Evolutionary conservation across 1,139 yeast species (phyloP).

Genomic region (Ashbya aceris): DNA sequence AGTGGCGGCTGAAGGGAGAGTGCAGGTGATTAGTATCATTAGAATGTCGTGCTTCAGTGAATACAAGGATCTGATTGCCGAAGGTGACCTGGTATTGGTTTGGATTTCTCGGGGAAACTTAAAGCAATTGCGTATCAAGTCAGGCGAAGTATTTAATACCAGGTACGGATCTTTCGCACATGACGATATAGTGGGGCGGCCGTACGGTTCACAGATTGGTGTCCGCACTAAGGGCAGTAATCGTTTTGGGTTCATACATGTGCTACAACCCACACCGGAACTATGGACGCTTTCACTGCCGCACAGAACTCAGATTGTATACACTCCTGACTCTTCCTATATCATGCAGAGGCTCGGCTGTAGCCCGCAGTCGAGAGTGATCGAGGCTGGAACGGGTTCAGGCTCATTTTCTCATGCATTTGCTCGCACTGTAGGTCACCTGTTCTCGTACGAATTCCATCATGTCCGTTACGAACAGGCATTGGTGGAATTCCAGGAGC

Average conservation of each 20-base stretch:
- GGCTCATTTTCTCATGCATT: conserved; percentile 93
- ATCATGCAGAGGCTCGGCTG: conserved; percentile 75
- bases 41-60: conserved; percentile 19
- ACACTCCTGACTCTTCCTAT: conserved; percentile 90
- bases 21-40: not conserved
- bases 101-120: conserved; percentile 75
- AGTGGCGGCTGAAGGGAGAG: too few relatives aligned
- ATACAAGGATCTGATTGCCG: conserved; percentile 43
- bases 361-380: conserved; percentile 64
- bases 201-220: conserved; percentile 79
- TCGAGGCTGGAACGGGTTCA: conserved; percentile 98
- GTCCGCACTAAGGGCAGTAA: conserved; percentile 49
- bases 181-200: conserved; percentile 67
- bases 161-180: conserved; percentile 86
- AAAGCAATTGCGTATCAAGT: conserved; percentile 59
- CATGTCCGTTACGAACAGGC: conserved; percentile 78
- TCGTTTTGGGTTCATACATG: conserved; percentile 70
- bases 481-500: conserved; percentile 59
- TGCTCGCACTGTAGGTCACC: conserved; percentile 71
- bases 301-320: conserved; percentile 95
- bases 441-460: conserved; percentile 88
- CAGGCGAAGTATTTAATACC: conserved; percentile 61
- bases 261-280: conserved; percentile 89
- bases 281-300: conserved; percentile 92
- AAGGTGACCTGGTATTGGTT: conserved; percentile 78